Evolutionary conservation across 2,329 filamentous ascomycete species (phyloP).

Genomic region (Alternaria longipes): DNA sequence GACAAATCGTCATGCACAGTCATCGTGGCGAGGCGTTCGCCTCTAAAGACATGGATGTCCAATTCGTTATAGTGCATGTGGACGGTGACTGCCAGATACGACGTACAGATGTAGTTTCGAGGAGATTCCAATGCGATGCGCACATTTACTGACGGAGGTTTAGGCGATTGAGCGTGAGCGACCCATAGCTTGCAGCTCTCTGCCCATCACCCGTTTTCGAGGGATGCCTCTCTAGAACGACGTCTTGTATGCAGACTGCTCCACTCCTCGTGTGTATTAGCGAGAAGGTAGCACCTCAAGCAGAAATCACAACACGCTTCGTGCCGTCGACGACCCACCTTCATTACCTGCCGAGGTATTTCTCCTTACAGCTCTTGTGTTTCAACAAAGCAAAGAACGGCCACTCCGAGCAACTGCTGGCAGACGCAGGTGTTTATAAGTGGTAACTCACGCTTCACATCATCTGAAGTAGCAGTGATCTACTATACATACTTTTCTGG

Average conservation of each 20-base stretch:
- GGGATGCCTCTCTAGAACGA: neutral
- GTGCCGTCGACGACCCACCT: neutral
- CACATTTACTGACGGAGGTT: neutral
- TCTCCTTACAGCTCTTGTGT: neutral
- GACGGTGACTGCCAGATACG: neutral
- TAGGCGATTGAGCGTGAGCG: neutral
- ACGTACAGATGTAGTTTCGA: neutral
- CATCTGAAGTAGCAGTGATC: constrained; percentile 3
- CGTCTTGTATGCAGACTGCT: neutral
- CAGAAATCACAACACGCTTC: neutral
- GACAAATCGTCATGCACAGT: constrained; percentile 4
- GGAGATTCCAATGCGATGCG: neutral
- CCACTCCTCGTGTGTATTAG: neutral
- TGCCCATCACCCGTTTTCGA: neutral
- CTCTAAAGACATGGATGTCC: neutral
- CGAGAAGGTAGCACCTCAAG: neutral
- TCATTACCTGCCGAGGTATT: neutral
- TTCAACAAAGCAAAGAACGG: constrained; percentile 3
- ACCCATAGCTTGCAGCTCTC: neutral
- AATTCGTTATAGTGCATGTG: neutral
- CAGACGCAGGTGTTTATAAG: neutral
- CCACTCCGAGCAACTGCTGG: neutral
- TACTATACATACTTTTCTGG: constrained; percentile 3
- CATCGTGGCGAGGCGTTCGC: constrained; percentile 4
- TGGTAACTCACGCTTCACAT: constrained; percentile 1